Percentiles rank a stretch among this genome's conserved stretches.
Evolutionary conservation across 768 basidiomycete genomes (phyloP).

Genomic region (Suillus cothurnatus): DNA sequence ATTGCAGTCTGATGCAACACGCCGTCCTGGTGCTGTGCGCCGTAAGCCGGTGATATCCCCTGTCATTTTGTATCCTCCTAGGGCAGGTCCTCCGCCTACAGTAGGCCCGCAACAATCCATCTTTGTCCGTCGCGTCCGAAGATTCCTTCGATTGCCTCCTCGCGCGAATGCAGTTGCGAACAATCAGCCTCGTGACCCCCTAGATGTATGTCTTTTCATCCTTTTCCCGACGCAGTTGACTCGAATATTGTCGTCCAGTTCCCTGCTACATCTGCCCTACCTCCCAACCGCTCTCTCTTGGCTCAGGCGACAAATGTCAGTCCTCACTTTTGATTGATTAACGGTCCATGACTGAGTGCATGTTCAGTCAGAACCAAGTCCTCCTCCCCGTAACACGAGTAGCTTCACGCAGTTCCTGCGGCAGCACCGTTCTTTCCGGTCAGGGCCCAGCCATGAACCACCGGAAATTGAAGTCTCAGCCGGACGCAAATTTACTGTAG

Average conservation of each 20-base stretch:
- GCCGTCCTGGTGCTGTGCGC: background rate
- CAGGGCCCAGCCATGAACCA: background rate
- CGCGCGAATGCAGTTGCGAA: background rate
- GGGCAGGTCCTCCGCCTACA: background rate
- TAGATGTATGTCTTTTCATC: background rate
- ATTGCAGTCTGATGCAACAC: background rate
- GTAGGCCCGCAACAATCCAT: background rate
- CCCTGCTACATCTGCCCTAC: background rate
- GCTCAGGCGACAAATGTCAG: background rate
- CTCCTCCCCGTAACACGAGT: background rate
- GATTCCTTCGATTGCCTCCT: background rate
- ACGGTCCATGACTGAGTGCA: background rate
- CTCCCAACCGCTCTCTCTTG: background rate
- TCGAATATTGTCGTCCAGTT: background rate
- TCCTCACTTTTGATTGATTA: background rate
- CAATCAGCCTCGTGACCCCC: background rate
- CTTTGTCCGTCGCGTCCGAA: background rate
- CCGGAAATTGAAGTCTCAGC: background rate
- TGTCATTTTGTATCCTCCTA: background rate
- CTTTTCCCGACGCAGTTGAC: background rate
- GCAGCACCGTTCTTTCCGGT: background rate
- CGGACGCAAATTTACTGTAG: background rate
- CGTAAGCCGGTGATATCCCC: background rate
- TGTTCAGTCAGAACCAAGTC: background rate
- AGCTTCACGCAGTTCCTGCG: background rate